Percentiles rank a stretch among this genome's conserved stretches.
phyloP scores from a whole-genome alignment of 192 early-diverging fungal species.

The Allomyces javanicus region DNA sequence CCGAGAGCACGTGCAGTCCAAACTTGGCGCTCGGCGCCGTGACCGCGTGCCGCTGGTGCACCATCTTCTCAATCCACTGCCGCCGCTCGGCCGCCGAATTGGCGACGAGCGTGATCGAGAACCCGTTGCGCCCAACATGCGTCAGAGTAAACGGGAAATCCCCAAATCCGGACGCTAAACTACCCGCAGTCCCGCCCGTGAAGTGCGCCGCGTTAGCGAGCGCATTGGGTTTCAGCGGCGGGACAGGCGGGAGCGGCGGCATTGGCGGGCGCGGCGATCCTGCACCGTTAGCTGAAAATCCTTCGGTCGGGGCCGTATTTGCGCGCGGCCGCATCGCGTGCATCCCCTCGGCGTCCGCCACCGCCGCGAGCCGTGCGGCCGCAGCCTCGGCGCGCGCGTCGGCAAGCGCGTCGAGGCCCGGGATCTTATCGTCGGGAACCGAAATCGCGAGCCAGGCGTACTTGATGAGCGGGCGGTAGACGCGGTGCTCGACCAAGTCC shows the following conservation, averaged over 20 bases:
- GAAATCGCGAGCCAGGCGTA: neutral
- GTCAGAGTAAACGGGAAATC: constrained; percentile 53
- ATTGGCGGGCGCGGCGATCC: neutral
- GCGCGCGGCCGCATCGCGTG: no score
- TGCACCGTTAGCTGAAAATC: neutral
- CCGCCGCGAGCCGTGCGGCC: no score
- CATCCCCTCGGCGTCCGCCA: no score
- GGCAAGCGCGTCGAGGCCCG: neutral
- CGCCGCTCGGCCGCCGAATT: constrained; percentile 46
- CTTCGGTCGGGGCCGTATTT: no score
- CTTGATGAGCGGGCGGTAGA: constrained; percentile 10
- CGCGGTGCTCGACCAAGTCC: constrained; percentile 1
- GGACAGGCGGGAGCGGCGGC: neutral
- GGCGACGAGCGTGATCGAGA: constrained; percentile 51
- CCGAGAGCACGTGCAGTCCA: neutral
- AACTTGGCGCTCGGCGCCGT: constrained; percentile 1
- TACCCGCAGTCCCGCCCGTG: no score
- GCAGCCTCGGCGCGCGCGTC: no score
- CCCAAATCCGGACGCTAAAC: constrained; percentile 4
- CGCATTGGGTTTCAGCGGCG: constrained; percentile 16
- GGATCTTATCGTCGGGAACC: neutral
- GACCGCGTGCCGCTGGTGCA: constrained; percentile 28
- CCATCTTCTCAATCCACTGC: constrained; percentile 71
- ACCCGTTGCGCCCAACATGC: constrained; percentile 52
- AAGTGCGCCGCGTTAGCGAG: no score